A percentile compares a stretch with the other conserved stretches of the same genome.
Evolutionary conservation across 2,329 filamentous ascomycete genomes (phyloP).

Genomic region (Cladophialophora yegresii): DNA sequence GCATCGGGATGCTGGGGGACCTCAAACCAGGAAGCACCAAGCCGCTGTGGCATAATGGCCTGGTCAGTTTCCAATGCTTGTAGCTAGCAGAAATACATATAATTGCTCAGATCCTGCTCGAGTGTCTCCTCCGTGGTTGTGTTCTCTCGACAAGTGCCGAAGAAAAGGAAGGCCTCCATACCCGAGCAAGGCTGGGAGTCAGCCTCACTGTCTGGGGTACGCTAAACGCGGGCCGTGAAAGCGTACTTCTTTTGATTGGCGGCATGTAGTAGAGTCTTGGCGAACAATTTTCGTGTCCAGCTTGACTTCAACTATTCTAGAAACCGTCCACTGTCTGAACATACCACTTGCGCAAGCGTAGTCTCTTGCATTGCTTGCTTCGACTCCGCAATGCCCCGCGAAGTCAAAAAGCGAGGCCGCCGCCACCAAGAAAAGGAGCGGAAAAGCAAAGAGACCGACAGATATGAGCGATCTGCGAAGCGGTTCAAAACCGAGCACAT

Average conservation of each 20-base stretch:
- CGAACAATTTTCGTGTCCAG: conserved; percentile 1
- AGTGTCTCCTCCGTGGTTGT: not conserved
- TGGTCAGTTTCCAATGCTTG: not conserved
- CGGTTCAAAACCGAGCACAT: conserved; percentile 42
- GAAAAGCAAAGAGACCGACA: conserved; percentile 44
- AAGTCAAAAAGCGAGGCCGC: conserved; percentile 52
- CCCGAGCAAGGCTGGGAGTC: not conserved
- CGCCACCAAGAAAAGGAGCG: conserved; percentile 44
- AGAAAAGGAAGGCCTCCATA: not conserved
- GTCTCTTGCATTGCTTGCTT: not conserved
- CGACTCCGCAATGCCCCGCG: conserved; percentile 46
- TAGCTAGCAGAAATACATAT: not conserved
- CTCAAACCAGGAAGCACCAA: not conserved
- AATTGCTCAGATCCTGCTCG: not conserved
- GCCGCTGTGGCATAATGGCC: not conserved
- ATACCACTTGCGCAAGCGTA: not conserved
- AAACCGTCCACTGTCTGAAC: not conserved
- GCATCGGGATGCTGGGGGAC: not conserved
- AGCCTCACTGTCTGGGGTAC: not conserved
- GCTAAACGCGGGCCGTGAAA: not conserved
- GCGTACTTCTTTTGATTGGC: not conserved
- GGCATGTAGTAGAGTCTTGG: conserved; percentile 2
- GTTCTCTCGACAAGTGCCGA: not conserved
- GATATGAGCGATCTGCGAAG: conserved; percentile 43
- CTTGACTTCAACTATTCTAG: not conserved